phyloP scores from a whole-genome alignment of 192 early-diverging fungal species.

The Coemansia sp. region DNA sequence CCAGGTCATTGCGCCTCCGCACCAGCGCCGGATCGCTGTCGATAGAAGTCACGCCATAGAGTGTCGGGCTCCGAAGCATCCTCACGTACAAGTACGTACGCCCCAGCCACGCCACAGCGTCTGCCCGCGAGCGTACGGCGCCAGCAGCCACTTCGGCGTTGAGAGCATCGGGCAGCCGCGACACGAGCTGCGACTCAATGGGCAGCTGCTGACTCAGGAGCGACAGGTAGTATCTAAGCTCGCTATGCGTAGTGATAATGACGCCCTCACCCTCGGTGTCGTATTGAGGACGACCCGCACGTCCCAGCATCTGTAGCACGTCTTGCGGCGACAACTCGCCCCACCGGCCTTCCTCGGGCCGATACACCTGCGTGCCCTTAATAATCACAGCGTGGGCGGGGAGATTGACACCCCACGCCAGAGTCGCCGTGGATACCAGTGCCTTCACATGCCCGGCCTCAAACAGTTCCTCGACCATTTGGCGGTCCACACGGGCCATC shows the following conservation, averaged over 20 bases:
- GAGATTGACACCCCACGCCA: constrained; percentile 99
- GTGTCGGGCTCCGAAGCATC: constrained; percentile 87
- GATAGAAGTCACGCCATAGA: constrained; percentile 73
- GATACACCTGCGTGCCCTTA: constrained; percentile 98
- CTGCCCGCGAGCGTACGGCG: constrained; percentile 87
- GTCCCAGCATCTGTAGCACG: constrained; percentile 97
- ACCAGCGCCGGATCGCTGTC: constrained; percentile 81
- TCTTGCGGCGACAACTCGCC: constrained; percentile 95
- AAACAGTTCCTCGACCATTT: constrained; percentile 94
- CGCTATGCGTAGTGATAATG: constrained; percentile 91
- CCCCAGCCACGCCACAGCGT: constrained; percentile 95
- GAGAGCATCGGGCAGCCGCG: constrained; percentile 84
- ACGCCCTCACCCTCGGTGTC: constrained; percentile 96
- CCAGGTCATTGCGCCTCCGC: constrained; percentile 86
- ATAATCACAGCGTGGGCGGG: constrained; percentile 98
- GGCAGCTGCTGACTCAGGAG: constrained; percentile 95
- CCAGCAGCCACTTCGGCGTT: constrained; percentile 98
- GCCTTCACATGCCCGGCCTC: constrained; percentile 89
- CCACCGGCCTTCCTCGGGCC: constrained; percentile 94
- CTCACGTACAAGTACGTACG: constrained; percentile 97
- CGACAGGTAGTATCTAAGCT: constrained; percentile 95
- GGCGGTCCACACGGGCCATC: constrained; percentile 89
- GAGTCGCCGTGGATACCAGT: constrained; percentile 93
- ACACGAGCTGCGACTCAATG: constrained; percentile 95
- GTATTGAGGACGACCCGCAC: constrained; percentile 96